These are phyloP conservation scores for Fraxinus sp. DNA, from an alignment of 305 asterid genomes.

Conservation along the genomic window DNA sequence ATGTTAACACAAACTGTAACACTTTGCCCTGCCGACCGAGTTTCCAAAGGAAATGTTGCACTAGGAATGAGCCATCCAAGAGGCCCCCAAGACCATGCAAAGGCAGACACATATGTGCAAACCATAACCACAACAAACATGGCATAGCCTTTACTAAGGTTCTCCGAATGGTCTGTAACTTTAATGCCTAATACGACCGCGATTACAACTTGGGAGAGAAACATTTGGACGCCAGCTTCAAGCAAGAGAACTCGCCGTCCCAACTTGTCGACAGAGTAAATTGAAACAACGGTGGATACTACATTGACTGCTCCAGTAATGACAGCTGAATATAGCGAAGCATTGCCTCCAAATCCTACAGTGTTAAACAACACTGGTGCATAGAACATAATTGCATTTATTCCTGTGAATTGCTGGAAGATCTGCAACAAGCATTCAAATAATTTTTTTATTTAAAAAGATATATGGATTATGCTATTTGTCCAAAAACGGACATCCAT, in stretches of 20 bases:
- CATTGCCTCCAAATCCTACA: slow-evolving; percentile 66
- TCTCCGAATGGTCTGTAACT: slow-evolving; percentile 52
- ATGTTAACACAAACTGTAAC: too few relatives aligned
- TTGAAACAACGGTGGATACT: slow-evolving; percentile 65
- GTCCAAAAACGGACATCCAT: too few relatives aligned
- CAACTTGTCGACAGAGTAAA: slow-evolving; percentile 73
- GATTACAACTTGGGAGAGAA: slow-evolving; percentile 58
- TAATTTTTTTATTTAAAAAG: not conserved
- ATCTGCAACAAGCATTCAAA: slow-evolving; percentile 37
- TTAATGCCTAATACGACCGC: slow-evolving; percentile 62
- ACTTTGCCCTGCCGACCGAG: slow-evolving; percentile 83
- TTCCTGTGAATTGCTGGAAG: slow-evolving; percentile 87
- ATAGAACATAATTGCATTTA: slow-evolving; percentile 90
- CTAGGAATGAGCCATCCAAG: slow-evolving; percentile 94
- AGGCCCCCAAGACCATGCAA: slow-evolving; percentile 99
- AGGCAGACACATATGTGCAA: slow-evolving; percentile 71
- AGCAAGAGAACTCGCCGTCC: slow-evolving; percentile 69
- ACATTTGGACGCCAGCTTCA: slow-evolving; percentile 85
- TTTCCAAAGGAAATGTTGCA: slow-evolving; percentile 79
- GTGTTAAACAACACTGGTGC: slow-evolving; percentile 76
- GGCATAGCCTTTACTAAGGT: slow-evolving; percentile 54
- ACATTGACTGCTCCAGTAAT: slow-evolving; percentile 83
- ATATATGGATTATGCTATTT: too few relatives aligned
- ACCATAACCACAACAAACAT: slow-evolving; percentile 58
- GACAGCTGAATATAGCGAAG: slow-evolving; percentile 74